Evolutionary conservation across 129 eudicot genomes (phyloP), one percentile per base, ranked within the genome.

Genomic region (Lactuca saligna): DNA sequence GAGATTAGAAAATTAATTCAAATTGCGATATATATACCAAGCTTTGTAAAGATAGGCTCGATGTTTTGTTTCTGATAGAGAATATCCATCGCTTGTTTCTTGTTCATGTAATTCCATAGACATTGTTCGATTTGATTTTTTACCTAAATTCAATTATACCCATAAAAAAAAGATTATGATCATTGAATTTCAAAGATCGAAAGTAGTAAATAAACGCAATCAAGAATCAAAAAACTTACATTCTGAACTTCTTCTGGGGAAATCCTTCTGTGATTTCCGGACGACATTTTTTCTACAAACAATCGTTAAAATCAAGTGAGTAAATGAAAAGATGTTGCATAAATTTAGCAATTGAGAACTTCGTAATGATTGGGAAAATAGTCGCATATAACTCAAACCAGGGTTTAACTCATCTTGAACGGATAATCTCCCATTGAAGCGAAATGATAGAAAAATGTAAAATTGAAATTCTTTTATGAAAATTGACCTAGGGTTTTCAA

Each of bases 61-160:
- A 87, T 82, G 15, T 84, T 81, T 63, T 68, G 78, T 65, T 64
- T 82, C n/a, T 54, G 61, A 11, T 61, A 42, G 53, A 90, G 95
- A 44, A 76, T 46, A 54, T 80, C 66, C 25, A 82, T 57, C 56
- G 69, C 84, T 78, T 90, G 89, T 73, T 80, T 72, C 60, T 74
- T 79, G 74, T 70, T 87, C 95, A 87, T 84, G 76, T 90, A 87
- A 37, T 57, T 80, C 63, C 34, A 61, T 25, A 90, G 82, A 67
- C 97, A 90, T 51, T 55, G 73, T 62, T 85, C 97, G 32, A 90
- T 79, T 17, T 85, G 85, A 79, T 77, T 81, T 81, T 82, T 68
- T 68, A 87, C 97, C 97, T 90, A 78, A 59, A 63, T 41, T 46
- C 2, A 65, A 46, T 17, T 12, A 61, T 17, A 61, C 17, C 61